Evolutionary conservation across 148 eudicot species (phyloP).

Genomic region (Chenopodium berlandieri): DNA sequence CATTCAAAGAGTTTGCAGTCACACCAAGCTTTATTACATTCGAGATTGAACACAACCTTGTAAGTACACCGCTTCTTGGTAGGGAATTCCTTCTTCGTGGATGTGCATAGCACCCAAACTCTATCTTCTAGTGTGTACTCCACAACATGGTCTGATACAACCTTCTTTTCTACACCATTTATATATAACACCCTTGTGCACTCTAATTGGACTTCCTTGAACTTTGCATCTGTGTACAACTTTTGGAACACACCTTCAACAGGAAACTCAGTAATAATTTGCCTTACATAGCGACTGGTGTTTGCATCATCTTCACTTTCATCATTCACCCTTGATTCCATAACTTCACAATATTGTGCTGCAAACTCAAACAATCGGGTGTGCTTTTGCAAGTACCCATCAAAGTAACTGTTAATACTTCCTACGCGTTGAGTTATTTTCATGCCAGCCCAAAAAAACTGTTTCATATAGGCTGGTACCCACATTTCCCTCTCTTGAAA

Average conservation of each 20-base stretch:
- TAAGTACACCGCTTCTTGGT: background rate
- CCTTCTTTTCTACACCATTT: background rate
- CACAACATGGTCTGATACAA: background rate
- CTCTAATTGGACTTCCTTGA: background rate
- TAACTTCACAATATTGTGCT: background rate
- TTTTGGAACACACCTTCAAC: background rate
- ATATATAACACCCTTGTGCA: background rate
- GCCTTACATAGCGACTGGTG: background rate
- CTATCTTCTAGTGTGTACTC: background rate
- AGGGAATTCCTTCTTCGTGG: background rate
- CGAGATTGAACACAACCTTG: background rate
- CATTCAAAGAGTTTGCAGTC: conserved; percentile 2
- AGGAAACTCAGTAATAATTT: background rate
- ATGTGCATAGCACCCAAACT: background rate
- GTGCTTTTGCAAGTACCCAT: background rate
- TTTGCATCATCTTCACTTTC: background rate
- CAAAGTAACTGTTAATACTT: background rate
- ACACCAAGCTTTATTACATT: background rate
- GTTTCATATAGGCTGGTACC: conserved; percentile 1
- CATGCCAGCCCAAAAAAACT: conserved; percentile 7
- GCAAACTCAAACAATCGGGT: conserved; percentile 1
- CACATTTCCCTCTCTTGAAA: conserved; percentile 4
- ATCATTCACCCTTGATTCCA: background rate
- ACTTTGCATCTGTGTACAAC: conserved; percentile 1
- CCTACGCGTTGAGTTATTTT: background rate